Percentiles rank a stretch among this genome's conserved stretches.
Conservation (phyloP, 2,329 filamentous ascomycete species). For the Alternaria sp. region DNA sequence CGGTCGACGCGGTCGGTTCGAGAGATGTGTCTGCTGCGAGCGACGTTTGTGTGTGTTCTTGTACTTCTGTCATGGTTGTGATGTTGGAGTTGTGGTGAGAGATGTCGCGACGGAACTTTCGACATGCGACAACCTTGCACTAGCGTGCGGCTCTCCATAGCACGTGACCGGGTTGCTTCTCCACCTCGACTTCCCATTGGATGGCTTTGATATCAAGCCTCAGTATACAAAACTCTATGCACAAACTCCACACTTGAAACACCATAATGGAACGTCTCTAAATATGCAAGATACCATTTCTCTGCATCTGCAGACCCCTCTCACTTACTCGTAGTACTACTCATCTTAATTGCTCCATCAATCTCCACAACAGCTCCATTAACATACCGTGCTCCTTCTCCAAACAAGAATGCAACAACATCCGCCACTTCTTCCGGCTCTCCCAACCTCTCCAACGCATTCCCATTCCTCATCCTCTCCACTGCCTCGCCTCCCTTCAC, state of each 20-base stretch:
- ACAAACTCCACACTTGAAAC: background rate
- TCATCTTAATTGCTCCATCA: constrained; percentile 55
- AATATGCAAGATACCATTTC: background rate
- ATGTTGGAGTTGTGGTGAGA: constrained; percentile 4
- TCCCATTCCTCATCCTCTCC: constrained; percentile 50
- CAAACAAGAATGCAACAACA: constrained; percentile 60
- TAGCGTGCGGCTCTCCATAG: constrained; percentile 11
- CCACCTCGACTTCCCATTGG: constrained; percentile 2
- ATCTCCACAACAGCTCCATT: constrained; percentile 60
- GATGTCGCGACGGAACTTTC: constrained; percentile 29
- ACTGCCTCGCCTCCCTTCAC: constrained; percentile 58
- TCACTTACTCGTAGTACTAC: constrained; percentile 37
- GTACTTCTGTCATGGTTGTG: constrained; percentile 43
- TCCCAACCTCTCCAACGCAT: constrained; percentile 56
- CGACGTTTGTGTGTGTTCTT: constrained; percentile 34
- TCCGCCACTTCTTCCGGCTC: constrained; percentile 60
- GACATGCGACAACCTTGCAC: constrained; percentile 16
- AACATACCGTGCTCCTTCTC: constrained; percentile 57
- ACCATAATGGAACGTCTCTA: background rate
- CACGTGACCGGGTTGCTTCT: constrained; percentile 59
- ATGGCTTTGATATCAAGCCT: background rate
- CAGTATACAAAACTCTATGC: background rate
- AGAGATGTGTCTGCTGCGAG: constrained; percentile 34
- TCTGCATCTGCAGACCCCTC: constrained; percentile 6
- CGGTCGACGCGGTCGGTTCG: constrained; percentile 32